Percentiles rank a stretch among this genome's conserved stretches.
Conservation (phyloP, 1,284 basidiomycete species). For the Ceratobasidium sp. region DNA sequence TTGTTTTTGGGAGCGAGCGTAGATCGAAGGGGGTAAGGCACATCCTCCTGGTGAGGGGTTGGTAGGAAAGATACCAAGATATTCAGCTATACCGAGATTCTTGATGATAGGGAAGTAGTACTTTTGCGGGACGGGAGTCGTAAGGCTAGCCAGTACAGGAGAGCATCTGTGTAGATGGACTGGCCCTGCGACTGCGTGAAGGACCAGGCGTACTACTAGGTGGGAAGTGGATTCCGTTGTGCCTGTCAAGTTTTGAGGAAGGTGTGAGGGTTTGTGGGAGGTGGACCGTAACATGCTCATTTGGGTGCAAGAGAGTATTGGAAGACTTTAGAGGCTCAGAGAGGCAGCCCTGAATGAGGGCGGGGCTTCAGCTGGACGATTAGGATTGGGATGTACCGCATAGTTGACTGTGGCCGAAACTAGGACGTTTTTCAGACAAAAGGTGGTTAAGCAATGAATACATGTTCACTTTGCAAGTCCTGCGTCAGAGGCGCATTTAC, state of each 20-base stretch:
- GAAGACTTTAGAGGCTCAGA: background rate
- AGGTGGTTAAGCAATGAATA: background rate
- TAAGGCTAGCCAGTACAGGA: slow-evolving; percentile 2
- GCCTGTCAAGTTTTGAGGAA: background rate
- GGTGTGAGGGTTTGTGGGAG: background rate
- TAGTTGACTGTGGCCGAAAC: background rate
- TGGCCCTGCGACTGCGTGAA: slow-evolving; percentile 23
- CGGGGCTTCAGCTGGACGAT: background rate
- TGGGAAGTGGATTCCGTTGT: slow-evolving; percentile 7
- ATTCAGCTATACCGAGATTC: background rate
- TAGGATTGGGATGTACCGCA: background rate
- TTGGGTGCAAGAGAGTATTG: slow-evolving; percentile 1
- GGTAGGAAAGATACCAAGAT: background rate
- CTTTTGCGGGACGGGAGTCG: slow-evolving; percentile 16
- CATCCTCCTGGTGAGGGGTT: background rate
- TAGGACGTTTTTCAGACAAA: background rate
- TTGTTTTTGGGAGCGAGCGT: background rate
- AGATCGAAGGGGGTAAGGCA: background rate
- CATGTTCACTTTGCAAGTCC: background rate
- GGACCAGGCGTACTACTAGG: slow-evolving; percentile 15
- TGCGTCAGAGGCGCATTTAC: background rate
- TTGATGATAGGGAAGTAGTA: slow-evolving; percentile 8
- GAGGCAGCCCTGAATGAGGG: slow-evolving; percentile 17
- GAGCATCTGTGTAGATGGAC: slow-evolving; percentile 34
- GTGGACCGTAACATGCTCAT: background rate